phyloP scores from a whole-genome alignment of 176 grass and related monocot genomes.

The Canna indica region DNA sequence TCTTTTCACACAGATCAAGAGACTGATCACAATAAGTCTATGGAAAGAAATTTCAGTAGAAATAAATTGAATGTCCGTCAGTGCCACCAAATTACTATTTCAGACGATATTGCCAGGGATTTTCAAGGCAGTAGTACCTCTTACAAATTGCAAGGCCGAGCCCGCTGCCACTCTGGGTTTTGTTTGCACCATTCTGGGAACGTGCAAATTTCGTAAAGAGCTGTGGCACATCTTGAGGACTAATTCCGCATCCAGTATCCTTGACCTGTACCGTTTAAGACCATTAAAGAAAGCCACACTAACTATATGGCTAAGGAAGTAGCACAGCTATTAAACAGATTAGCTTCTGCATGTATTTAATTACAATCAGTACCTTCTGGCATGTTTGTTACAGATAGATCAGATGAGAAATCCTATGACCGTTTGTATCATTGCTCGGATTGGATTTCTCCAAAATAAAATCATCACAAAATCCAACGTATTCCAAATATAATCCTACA shows the following conservation, averaged over 20 bases:
- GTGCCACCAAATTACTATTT: neutral
- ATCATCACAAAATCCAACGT: too few relatives aligned
- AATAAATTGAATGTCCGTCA: neutral
- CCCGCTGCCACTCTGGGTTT: slow-evolving; percentile 55
- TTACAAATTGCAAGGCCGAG: slow-evolving; percentile 31
- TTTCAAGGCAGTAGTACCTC: slow-evolving; percentile 29
- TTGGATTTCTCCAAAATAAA: too few relatives aligned
- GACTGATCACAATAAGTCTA: too few relatives aligned
- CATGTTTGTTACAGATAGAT: neutral
- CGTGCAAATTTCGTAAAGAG: slow-evolving; percentile 90
- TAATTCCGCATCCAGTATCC: slow-evolving; percentile 94
- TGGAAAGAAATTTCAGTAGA: neutral
- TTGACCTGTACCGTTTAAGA: slow-evolving; percentile 45
- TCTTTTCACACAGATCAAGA: neutral
- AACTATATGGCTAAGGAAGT: neutral
- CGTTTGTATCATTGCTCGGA: too few relatives aligned
- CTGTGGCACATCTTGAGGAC: slow-evolving; percentile 68
- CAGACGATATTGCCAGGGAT: neutral
- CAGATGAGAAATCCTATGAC: too few relatives aligned
- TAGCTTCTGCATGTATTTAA: neutral
- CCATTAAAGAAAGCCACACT: neutral
- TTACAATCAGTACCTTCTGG: too few relatives aligned
- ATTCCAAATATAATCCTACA: too few relatives aligned
- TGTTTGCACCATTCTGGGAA: slow-evolving; percentile 44
- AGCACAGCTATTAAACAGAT: neutral